Base-by-base conservation (phyloP, 495 filamentous ascomycete genomes). In the Penicillium nucicola region DNA sequence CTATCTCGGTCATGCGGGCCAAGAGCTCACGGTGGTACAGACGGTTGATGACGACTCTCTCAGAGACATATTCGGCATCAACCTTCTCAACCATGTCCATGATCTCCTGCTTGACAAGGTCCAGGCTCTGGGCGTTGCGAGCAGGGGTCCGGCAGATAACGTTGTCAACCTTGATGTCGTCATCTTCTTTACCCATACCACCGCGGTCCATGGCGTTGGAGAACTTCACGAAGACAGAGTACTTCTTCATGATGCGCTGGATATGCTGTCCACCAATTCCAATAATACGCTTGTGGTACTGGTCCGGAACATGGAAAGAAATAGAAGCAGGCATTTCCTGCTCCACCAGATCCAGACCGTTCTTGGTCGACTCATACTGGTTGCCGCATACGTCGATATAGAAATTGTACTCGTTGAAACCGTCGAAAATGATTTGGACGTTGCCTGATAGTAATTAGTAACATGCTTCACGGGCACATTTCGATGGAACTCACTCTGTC, bases 161-260 rank as follows among this genome's bases (percentile, higher is more conserved):
- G 68, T 99, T 99, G 76, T 97, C 93, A 41, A 97, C 92, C 67
- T 95, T 95, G 71, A 93, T 89, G 65, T 97, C 93, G 66, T 97
- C 95, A 62, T 96, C 92, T 59, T 97, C 93, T 53, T 91, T 89
- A 54, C 89, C 88, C 69, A 95, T 85, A 10, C 90, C 91, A 48
- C 90, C 92, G 58, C 93, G 88, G 68, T 99, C 93, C 95, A 97
- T 97, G 20, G 95, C 93, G 61, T 99, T 99, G 55, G 90, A 95
- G 65, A 99, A 99, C 67, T 99, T 99, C 74, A 99, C 93, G 55
- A 97, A 99, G 49, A 99, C 93, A 2, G 93, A 99, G 73, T 99
- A 95, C 70, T 97, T 97, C 77, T 99, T 99, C 93, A 97, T 99
- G 74, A 97, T 97, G 49, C 91, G 91, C 66, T 99, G 93, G 60